Evolutionary conservation across 257 asterid species (phyloP).

Genomic region (Nicotiana tomentosiformis): DNA sequence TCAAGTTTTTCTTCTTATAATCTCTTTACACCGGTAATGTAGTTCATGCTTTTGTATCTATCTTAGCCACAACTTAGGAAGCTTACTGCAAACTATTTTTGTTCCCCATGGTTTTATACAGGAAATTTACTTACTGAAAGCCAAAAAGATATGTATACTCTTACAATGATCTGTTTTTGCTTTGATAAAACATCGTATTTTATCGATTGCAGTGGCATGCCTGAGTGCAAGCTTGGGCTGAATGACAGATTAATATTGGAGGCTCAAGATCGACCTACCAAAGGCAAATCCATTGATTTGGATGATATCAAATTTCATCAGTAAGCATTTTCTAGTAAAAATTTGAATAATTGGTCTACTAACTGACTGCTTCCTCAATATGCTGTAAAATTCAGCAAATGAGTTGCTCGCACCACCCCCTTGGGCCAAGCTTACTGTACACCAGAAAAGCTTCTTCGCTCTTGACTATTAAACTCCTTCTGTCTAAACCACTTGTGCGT

Average conservation of each 20-base stretch:
- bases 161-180: neutral
- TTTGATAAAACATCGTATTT: neutral
- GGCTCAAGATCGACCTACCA: constrained; percentile 90
- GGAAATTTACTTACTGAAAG: neutral
- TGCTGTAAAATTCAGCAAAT: neutral
- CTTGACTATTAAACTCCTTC: neutral
- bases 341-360: neutral
- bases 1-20: too few relatives aligned
- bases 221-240: constrained; percentile 98
- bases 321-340: constrained; percentile 39
- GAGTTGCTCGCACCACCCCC: neutral
- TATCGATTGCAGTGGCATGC: constrained; percentile 85
- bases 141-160: neutral
- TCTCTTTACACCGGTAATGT: too few relatives aligned
- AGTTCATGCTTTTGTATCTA: too few relatives aligned
- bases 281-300: constrained; percentile 96
- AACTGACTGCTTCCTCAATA: neutral
- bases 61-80: too few relatives aligned
- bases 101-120: neutral
- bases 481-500: constrained; percentile 13
- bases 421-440: neutral
- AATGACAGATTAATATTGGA: constrained; percentile 92
- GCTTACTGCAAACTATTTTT: too few relatives aligned
- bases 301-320: constrained; percentile 99
- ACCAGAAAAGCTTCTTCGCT: neutral